Percentiles rank a stretch among this genome's conserved stretches.
phyloP scores from a whole-genome alignment of 257 asterid species.

The Ajuga chamaepitys region DNA sequence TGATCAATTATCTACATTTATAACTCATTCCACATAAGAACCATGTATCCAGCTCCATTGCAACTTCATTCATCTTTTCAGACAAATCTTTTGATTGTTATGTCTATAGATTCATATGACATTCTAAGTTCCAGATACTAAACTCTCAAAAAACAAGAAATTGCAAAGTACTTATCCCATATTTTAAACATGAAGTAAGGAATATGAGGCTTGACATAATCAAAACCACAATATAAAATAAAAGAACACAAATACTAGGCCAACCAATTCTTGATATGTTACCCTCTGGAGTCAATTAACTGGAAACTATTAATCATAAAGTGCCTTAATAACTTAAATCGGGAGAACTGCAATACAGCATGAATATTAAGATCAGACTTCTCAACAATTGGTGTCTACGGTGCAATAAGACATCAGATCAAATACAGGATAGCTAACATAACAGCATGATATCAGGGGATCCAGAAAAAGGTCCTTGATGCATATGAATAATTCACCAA shows the following conservation, averaged over 20 bases:
- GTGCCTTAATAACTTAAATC: slow-evolving; percentile 2
- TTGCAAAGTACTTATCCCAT: not conserved
- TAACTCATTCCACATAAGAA: not conserved
- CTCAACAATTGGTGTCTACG: not conserved
- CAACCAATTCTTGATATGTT: not conserved
- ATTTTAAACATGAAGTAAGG: not conserved
- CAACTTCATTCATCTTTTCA: slow-evolving; percentile 5
- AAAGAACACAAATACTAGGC: not conserved
- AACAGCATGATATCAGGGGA: slow-evolving; percentile 1
- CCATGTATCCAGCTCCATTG: not conserved
- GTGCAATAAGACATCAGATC: not conserved
- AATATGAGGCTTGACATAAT: not conserved
- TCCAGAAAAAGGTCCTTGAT: not conserved
- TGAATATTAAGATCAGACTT: not conserved
- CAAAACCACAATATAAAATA: not conserved
- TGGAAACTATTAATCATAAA: not conserved
- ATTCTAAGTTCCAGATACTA: not conserved
- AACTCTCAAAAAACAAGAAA: not conserved
- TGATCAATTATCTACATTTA: slow-evolving; percentile 9
- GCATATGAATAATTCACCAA: not conserved
- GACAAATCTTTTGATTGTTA: not conserved
- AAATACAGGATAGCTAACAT: not conserved
- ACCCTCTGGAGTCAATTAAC: not conserved
- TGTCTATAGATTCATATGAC: not conserved
- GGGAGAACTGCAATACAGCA: not conserved